Conservation (phyloP, 345 rosid genomes). For the Barbarea vulgaris region DNA sequence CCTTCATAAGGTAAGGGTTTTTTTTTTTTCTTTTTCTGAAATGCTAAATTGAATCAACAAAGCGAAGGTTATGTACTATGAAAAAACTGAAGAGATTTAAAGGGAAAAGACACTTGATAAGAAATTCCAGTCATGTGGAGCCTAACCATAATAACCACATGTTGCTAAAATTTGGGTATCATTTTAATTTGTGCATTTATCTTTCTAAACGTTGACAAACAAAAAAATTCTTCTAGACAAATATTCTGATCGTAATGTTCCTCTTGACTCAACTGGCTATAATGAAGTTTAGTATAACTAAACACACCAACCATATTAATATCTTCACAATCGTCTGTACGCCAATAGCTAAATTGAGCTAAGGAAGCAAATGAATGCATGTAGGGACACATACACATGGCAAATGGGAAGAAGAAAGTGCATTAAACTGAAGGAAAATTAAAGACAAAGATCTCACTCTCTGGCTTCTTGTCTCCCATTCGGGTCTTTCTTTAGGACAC, state of each 20-base stretch:
- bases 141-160: not conserved
- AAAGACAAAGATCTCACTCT: constrained; percentile 31
- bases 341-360: not conserved
- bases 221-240: not conserved
- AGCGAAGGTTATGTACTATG: not conserved
- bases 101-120: not conserved
- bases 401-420: constrained; percentile 8
- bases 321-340: not conserved
- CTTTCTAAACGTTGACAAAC: not conserved
- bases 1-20: not conserved
- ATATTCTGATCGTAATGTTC: not conserved
- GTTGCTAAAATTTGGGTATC: not conserved
- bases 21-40: too few species aligned
- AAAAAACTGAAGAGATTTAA: too few species aligned
- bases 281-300: not conserved
- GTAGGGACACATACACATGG: not conserved
- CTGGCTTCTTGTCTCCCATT: constrained; percentile 39
- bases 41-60: not conserved
- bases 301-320: not conserved
- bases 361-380: not conserved
- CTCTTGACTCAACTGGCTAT: not conserved
- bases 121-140: not conserved
- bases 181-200: not conserved
- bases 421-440: not conserved
- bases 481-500: constrained; percentile 28